Evolutionary conservation across 257 asterid genomes (phyloP), one percentile per base, ranked within the genome.

Genomic region (Nicotiana tomentosiformis): DNA sequence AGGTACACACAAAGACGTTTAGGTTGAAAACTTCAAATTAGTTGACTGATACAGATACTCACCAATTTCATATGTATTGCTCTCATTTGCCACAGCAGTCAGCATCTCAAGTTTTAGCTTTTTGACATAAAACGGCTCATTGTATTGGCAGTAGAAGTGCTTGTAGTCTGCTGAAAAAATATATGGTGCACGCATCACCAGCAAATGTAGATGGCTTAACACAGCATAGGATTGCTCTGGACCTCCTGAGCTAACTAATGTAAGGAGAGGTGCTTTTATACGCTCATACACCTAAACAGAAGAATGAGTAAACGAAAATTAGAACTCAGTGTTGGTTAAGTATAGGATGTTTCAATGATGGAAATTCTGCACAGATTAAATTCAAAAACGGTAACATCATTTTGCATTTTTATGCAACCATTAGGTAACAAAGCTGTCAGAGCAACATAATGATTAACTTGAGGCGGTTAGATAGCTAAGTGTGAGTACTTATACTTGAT

Each of bases 31-130:
- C 62, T 49, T 74, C 23, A 7, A 26, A 46, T 15, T 26, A 49
- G 80, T 26, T 76, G 32, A 74, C n/a, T 49, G 51, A 66, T 72
- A 77, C 2, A 33, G 77, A 81, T 78, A 77, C 83, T 90, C 83
- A 94, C 99, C 99, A 84, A 96, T 95, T 87, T 96, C 99, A 65
- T 96, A 96, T 18, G 99, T 96, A 82, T 94, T 96, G 88, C 98
- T 96, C 91, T 94, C 99, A 86, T 96, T 93, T 82, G 99, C 99
- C 84, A 96, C 98, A 56, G 98, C 92, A 70, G 99, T 96, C 90
- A 96, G 86, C 99, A 96, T 96, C 90, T 96, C 98, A 88, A 96
- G 98, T 92, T 96, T 96, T 89, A 96, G 88, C 86, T 92, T 96
- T 83, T 96, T 96, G 88, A 96, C 99, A 87, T 94, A 96, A 91